A percentile compares a stretch with the other conserved stretches of the same genome.
Evolutionary conservation across 768 basidiomycete genomes (phyloP).

Genomic region (Pleurotus tuber-regium): DNA sequence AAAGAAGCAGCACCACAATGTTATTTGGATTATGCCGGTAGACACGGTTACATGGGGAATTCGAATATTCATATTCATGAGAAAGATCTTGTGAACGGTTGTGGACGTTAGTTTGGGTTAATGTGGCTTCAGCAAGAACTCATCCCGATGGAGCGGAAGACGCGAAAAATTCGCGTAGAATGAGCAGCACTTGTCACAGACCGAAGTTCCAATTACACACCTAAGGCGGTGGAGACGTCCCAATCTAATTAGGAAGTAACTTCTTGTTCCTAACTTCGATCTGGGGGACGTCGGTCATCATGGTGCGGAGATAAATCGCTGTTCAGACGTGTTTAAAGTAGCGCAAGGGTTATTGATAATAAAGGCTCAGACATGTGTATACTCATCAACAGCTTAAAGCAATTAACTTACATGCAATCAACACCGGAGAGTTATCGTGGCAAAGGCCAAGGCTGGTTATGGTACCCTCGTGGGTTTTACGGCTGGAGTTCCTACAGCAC

Average conservation of each 20-base stretch:
- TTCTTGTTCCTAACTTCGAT: conserved; percentile 4
- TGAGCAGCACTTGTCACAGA: conserved; percentile 1
- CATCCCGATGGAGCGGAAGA: conserved; percentile 4
- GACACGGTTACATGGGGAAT: neutral
- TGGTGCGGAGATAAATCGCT: conserved; percentile 9
- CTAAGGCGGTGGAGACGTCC: conserved; percentile 3
- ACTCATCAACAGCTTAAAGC: too few species aligned
- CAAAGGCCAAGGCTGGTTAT: too few species aligned
- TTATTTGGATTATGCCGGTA: conserved; percentile 4
- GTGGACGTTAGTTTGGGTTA: neutral
- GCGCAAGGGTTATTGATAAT: too few species aligned
- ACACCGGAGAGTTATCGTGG: too few species aligned
- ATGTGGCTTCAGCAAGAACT: neutral
- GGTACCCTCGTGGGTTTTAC: too few species aligned
- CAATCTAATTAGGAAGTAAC: conserved; percentile 10
- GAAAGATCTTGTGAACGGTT: neutral
- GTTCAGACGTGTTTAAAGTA: too few species aligned
- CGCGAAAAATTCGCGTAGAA: conserved; percentile 10
- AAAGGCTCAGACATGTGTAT: too few species aligned
- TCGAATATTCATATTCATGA: neutral
- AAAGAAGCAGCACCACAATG: neutral
- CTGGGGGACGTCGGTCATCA: conserved; percentile 2
- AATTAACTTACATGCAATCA: too few species aligned
- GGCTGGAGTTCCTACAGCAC: neutral
- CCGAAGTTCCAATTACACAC: neutral